Evolutionary conservation across 2,329 filamentous ascomycete species (phyloP).

Genomic region (Periglandula ipomoeae): DNA sequence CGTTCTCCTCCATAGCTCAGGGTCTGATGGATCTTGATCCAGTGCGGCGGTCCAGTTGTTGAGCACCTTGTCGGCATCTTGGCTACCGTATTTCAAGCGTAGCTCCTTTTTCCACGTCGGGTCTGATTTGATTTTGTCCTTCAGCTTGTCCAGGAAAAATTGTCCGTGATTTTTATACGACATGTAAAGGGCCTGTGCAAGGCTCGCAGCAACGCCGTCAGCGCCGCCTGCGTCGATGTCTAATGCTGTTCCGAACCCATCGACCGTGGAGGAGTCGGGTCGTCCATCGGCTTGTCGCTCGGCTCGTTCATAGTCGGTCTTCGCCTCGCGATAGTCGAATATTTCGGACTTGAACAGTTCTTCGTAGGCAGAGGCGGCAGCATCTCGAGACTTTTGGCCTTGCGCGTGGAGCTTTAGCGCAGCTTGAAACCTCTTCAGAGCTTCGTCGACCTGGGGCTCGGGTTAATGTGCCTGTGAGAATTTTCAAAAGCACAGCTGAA

Average conservation of each 20-base stretch:
- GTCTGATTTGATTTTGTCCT: constrained; percentile 33
- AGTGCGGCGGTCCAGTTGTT: constrained; percentile 49
- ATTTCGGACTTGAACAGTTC: constrained; percentile 86
- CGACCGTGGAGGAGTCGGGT: constrained; percentile 28
- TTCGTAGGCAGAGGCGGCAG: constrained; percentile 74
- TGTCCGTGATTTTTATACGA: constrained; percentile 95
- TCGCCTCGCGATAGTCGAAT: constrained; percentile 81
- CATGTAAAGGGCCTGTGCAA: constrained; percentile 84
- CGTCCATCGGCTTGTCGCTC: constrained; percentile 45
- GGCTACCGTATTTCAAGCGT: constrained; percentile 20
- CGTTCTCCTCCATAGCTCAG: constrained; percentile 54
- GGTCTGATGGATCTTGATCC: constrained; percentile 57
- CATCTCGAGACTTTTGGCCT: constrained; percentile 64
- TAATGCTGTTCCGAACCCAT: constrained; percentile 41
- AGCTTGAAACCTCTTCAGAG: constrained; percentile 85
- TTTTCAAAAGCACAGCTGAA: background rate
- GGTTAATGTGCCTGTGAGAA: background rate
- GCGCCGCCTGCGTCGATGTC: constrained; percentile 51
- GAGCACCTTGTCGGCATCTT: constrained; percentile 36
- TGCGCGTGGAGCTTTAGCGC: constrained; percentile 88
- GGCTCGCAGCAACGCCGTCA: constrained; percentile 68
- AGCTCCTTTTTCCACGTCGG: constrained; percentile 33
- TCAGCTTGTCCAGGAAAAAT: constrained; percentile 64
- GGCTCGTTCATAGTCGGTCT: constrained; percentile 72
- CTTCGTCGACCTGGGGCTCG: constrained; percentile 70